Evolutionary conservation across 2,329 filamentous ascomycete species (phyloP).

Genomic region (Pyrenochaeta sp.): DNA sequence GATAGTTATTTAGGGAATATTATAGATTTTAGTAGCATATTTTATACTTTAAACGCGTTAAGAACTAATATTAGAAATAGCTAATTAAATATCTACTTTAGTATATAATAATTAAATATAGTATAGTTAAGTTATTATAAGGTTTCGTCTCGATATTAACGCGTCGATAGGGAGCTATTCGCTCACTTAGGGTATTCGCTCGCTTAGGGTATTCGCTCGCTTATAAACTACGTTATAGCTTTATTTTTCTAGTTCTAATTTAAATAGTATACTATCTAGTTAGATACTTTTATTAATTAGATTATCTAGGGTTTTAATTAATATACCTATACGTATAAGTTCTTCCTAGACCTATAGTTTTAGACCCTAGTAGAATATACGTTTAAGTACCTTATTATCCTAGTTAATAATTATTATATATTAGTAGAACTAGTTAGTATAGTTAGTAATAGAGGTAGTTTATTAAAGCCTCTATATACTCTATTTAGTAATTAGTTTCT

Average conservation of each 20-base stretch:
- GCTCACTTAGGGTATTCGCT: too few species aligned
- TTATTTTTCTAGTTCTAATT: neutral
- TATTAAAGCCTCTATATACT: neutral
- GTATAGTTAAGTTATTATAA: too few species aligned
- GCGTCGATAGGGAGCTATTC: too few species aligned
- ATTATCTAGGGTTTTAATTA: neutral
- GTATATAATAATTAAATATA: too few species aligned
- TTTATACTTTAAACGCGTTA: too few species aligned
- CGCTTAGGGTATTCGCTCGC: too few species aligned
- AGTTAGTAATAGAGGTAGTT: neutral
- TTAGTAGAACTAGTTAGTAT: conserved; percentile 2
- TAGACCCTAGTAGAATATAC: neutral
- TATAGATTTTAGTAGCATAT: too few species aligned
- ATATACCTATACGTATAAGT: neutral
- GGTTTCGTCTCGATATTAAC: too few species aligned
- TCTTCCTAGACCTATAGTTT: neutral
- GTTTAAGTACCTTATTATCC: neutral
- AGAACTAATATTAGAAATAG: too few species aligned
- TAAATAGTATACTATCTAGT: neutral
- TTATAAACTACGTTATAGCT: too few species aligned
- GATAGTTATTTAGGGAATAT: neutral
- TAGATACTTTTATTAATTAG: neutral
- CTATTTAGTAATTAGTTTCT: neutral
- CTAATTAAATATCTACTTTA: too few species aligned
- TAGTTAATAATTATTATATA: neutral